A percentile compares a stretch with the other conserved stretches of the same genome.
phyloP scores from a whole-genome alignment of 2,329 filamentous ascomycete species.

The Diaporthe sp. region DNA sequence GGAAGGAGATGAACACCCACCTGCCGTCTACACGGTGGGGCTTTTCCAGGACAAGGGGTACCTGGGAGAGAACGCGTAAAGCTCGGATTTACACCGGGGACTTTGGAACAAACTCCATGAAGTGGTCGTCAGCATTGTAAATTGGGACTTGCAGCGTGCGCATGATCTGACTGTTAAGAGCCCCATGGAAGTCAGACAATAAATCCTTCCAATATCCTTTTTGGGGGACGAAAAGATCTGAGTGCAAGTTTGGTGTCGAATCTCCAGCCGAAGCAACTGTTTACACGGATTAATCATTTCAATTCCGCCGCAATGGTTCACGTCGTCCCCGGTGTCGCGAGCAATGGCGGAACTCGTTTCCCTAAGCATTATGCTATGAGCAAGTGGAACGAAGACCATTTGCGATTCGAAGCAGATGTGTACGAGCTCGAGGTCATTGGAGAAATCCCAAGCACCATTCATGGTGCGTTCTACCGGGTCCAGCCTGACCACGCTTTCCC shows the following conservation, averaged over 20 bases:
- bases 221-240: not conserved
- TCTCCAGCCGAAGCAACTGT: not conserved
- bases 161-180: no score
- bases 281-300: not conserved
- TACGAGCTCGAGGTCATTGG: not conserved
- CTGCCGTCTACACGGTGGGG: not conserved
- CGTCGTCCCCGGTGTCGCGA: not conserved
- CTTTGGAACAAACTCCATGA: not conserved
- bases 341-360: not conserved
- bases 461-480: not conserved
- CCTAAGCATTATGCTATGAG: conserved; percentile 7
- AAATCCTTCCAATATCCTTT: not conserved
- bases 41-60: not conserved
- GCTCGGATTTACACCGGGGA: not conserved
- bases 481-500: not conserved
- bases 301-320: not conserved
- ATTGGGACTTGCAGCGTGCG: not conserved
- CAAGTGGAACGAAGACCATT: conserved; percentile 2
- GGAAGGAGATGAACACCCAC: not conserved
- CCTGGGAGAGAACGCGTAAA: not conserved
- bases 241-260: not conserved
- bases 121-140: not conserved
- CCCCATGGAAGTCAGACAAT: not conserved
- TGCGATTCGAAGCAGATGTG: not conserved
- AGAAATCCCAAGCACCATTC: not conserved